Base-by-base conservation (phyloP, 2,329 filamentous ascomycete species). In the Neoscytalidium dimidiatum region DNA sequence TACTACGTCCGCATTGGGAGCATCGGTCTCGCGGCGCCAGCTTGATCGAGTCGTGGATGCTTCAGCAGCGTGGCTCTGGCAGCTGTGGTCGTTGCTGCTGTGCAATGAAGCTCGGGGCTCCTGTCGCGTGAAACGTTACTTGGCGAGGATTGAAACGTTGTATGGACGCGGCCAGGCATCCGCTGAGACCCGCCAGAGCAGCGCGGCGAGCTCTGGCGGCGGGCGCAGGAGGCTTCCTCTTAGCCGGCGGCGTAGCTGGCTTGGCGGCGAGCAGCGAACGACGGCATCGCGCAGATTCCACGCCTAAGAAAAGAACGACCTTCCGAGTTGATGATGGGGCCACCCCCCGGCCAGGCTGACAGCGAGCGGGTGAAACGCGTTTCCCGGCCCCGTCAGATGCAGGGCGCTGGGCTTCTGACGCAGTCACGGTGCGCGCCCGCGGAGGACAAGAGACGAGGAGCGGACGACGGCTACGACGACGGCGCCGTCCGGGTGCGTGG, bases 71-170 rank as follows among this genome's bases (percentile, higher is more conserved):
- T 48, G 44, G 44, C 26, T 51, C 48, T 51, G 48, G 29, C 29
- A 35, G 8, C 29, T 49, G 46, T 29, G 49, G 11, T 49, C n/a
- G 46, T 28, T 43, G 33, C 31, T 56, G 52, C 28, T n/a, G 52
- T 56, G 52, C 52, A n/a, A 28, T 28, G 52, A 33, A 26, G 53
- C 35, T 29, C 53, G 53, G 53, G 53, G 29, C 53, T 21, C 29
- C 21, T 31, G 23, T 29, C 53, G 35, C 28, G 41, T 60, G 56
- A 46, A 60, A 60, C 41, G 56, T 60, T 60, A 46, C 56, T 46
- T 23, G 35, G 53, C 53, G 35, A 43, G 17, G 35, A 33, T 60
- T 44, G 56, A 60, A 60, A 60, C 56, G 56, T 46, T 29, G 26
- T 29, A 33, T 38, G 31, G 52, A 26, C n/a, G 49, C 49, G 51